These are phyloP conservation scores for Pleoardoris graminearum DNA, from an alignment of 2,329 filamentous ascomycete genomes.

Conservation along the genomic window DNA sequence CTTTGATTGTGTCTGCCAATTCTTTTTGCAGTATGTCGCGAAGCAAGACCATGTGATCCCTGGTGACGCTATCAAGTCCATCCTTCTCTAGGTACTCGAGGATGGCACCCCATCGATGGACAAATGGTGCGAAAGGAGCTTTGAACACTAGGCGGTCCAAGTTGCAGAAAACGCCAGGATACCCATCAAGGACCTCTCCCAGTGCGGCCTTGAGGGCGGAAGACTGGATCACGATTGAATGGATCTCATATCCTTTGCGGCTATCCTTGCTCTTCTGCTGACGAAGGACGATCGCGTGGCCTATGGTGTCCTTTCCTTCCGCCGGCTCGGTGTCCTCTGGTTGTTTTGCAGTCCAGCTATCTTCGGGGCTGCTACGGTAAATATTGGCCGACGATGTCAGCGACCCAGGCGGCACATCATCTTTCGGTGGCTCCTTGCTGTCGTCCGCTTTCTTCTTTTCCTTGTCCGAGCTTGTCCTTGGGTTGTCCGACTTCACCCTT, in stretches of 20 bases:
- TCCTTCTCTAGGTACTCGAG: slow-evolving; percentile 19
- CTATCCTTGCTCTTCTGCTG: slow-evolving; percentile 1
- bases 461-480: background rate
- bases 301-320: background rate
- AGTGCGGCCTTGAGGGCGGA: slow-evolving; percentile 38
- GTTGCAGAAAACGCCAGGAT: slow-evolving; percentile 35
- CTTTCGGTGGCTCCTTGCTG: background rate
- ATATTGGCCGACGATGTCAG: background rate
- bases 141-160: slow-evolving; percentile 39
- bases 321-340: slow-evolving; percentile 1
- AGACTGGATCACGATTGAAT: slow-evolving; percentile 43
- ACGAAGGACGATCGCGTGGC: background rate
- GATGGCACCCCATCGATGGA: slow-evolving; percentile 41
- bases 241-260: slow-evolving; percentile 8
- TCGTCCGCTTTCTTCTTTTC: background rate
- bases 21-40: slow-evolving; percentile 40
- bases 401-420: background rate
- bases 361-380: background rate
- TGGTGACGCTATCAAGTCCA: slow-evolving; percentile 29
- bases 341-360: background rate
- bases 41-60: slow-evolving; percentile 42
- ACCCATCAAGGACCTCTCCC: slow-evolving; percentile 34
- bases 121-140: slow-evolving; percentile 41
- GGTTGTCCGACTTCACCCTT: background rate
- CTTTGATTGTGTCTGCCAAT: slow-evolving; percentile 42